Conservation (phyloP, 116 monocot species). For the Iris pallida region DNA sequence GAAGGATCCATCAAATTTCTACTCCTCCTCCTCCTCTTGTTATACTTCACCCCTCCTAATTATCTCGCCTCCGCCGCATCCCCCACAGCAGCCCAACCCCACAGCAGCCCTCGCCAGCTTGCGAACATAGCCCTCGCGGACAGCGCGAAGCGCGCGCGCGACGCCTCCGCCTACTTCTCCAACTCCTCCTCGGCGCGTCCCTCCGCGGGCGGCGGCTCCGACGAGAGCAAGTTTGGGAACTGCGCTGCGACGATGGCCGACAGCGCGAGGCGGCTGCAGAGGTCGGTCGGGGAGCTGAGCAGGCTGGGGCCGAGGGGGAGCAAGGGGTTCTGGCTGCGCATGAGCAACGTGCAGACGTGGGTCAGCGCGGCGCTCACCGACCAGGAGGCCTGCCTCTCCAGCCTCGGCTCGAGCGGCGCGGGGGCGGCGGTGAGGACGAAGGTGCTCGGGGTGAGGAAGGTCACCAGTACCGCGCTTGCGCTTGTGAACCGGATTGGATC, state of each 20-base stretch:
- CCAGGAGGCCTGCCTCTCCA: conserved; percentile 10
- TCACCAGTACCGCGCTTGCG: conserved; percentile 5
- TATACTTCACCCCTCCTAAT: no score
- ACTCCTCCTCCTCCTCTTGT: no score
- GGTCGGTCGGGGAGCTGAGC: neutral
- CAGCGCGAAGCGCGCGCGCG: neutral
- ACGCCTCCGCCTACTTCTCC: neutral
- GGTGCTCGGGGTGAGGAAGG: neutral
- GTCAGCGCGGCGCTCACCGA: conserved; percentile 7
- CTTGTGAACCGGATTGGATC: neutral
- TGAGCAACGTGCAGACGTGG: conserved; percentile 16
- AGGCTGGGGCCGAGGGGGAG: neutral
- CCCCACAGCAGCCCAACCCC: no score
- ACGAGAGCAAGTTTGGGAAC: neutral
- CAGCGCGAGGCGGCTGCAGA: conserved; percentile 2
- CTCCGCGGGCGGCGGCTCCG: neutral
- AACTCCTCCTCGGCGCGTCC: neutral
- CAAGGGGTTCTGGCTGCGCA: neutral
- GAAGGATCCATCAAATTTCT: no score
- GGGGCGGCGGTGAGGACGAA: neutral
- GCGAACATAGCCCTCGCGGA: neutral
- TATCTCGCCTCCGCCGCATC: no score
- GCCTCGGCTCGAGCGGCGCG: neutral
- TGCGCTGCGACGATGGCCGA: conserved; percentile 1
- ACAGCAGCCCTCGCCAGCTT: neutral